Evolutionary conservation across 2,329 filamentous ascomycete species (phyloP).

Genomic region (Cladophialophora psammophila): DNA sequence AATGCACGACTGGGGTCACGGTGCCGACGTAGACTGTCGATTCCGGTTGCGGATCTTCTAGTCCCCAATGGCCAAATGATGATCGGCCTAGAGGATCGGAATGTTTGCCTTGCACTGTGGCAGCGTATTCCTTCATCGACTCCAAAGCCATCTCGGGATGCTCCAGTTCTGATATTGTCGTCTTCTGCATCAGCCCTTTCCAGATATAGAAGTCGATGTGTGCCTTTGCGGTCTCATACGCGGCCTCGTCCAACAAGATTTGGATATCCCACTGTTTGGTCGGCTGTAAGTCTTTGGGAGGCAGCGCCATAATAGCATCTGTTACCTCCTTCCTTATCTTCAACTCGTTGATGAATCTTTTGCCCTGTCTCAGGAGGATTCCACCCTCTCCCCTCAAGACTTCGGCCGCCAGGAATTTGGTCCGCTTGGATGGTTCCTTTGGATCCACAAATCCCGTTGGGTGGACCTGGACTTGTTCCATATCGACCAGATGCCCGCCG

Average conservation of each 20-base stretch:
- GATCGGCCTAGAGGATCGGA: constrained; percentile 58
- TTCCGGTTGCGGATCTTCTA: constrained; percentile 58
- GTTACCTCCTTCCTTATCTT: constrained; percentile 66
- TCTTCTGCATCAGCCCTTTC: constrained; percentile 67
- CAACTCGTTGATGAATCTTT: constrained; percentile 69
- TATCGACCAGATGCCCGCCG: constrained; percentile 54
- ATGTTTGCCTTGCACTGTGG: constrained; percentile 50
- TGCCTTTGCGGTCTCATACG: constrained; percentile 59
- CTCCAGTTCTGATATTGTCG: constrained; percentile 57
- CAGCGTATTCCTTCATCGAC: constrained; percentile 60
- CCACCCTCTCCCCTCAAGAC: constrained; percentile 69
- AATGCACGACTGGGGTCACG: constrained; percentile 70
- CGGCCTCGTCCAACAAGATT: constrained; percentile 67
- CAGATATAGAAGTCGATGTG: constrained; percentile 70
- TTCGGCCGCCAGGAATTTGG: constrained; percentile 71
- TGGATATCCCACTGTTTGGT: constrained; percentile 65
- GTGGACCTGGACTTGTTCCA: constrained; percentile 67
- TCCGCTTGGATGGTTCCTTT: constrained; percentile 51
- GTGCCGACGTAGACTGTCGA: constrained; percentile 64
- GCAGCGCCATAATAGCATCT: constrained; percentile 53
- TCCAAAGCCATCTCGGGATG: constrained; percentile 52
- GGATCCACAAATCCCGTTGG: constrained; percentile 70
- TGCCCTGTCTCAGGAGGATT: constrained; percentile 59
- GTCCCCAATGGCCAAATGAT: constrained; percentile 63
- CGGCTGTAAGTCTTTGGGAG: constrained; percentile 42